Evolutionary conservation across 495 filamentous ascomycete genomes (phyloP), one percentile per base, ranked within the genome.

Genomic region (Elasticomyces elasticus): DNA sequence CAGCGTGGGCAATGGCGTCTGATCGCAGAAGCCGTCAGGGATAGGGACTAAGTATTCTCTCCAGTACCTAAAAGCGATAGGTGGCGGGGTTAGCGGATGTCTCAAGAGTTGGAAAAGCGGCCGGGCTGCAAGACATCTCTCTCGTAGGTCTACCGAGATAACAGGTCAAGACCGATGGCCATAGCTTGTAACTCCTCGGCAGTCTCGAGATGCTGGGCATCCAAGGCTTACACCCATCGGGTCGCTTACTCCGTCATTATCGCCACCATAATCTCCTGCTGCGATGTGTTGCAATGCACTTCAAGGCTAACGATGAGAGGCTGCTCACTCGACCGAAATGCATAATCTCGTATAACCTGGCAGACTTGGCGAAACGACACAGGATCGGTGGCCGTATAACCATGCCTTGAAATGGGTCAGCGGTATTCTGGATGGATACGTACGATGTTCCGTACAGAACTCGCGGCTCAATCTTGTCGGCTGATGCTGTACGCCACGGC

Each of bases 271-370:
- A 79, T 79, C 59, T 86, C 79, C 63, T 96, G 90, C 64, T 96
- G 91, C 40, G 82, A 77, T 0, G 76, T 65, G 55, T 74, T 74
- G 27, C 86, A 87, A 69, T 95, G 91, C 0, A 95, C 86, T 66
- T 97, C 91, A 9, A 97, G 72, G 60, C 86, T 92, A 54, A 95
- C 80, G 33, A 97, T 89, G 1, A 97, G 71, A 0, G 91, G 91
- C 0, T 90, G 70, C 47, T 94, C 83, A 28, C 73, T 81, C 2
- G 72, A 76, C 6, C 81, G 71, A 62, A 97, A 96, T 0, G 85
- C 87, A 61, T 82, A 77, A 42, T 95, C 81, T 19, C 80, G 73
- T 45, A 96, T 89, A 0, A 86, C 80, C 49, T 75, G 72, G 67
- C 88, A 95, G 0, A 95, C 89, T 15, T 85, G 78, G 28, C 87